These are phyloP conservation scores for Venturia pyrina DNA, from an alignment of 2,329 filamentous ascomycete genomes.

Conservation along the genomic window DNA sequence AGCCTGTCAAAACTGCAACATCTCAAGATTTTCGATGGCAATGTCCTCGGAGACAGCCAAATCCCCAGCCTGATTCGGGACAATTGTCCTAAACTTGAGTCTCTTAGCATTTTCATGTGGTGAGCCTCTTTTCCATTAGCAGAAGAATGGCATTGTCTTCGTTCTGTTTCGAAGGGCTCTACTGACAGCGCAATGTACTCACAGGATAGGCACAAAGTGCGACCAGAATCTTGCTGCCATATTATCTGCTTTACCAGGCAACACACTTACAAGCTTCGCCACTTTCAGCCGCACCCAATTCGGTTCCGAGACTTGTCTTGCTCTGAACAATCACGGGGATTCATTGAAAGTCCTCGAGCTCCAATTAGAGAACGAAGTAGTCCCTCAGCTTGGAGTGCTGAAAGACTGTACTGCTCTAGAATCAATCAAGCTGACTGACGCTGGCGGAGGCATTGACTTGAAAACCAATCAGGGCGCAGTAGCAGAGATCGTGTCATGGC, in stretches of 20 bases:
- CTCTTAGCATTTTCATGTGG: constrained; percentile 49
- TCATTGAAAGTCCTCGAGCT: constrained; percentile 47
- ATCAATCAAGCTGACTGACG: constrained; percentile 39
- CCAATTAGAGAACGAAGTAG: constrained; percentile 37
- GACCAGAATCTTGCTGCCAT: constrained; percentile 51
- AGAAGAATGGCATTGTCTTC: neutral
- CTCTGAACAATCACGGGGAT: constrained; percentile 41
- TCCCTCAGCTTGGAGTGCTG: constrained; percentile 40
- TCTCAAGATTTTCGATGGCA: constrained; percentile 52
- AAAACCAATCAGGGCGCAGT: constrained; percentile 44
- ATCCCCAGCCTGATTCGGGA: constrained; percentile 43
- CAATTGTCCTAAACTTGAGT: constrained; percentile 51
- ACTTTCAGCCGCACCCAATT: constrained; percentile 47
- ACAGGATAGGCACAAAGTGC: constrained; percentile 32
- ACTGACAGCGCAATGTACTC: constrained; percentile 18
- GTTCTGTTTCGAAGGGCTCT: neutral
- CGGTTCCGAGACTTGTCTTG: constrained; percentile 43
- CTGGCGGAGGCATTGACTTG: constrained; percentile 33
- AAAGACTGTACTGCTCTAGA: constrained; percentile 40
- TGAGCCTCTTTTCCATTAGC: constrained; percentile 14
- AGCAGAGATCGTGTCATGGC: constrained; percentile 43
- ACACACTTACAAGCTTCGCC: constrained; percentile 50
- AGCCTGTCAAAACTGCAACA: constrained; percentile 47
- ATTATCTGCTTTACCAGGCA: constrained; percentile 43
- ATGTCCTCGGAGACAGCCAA: constrained; percentile 45